These are phyloP conservation scores for Mycosphaerella arachidis DNA, from an alignment of 2,329 filamentous ascomycete genomes.

Conservation along the genomic window DNA sequence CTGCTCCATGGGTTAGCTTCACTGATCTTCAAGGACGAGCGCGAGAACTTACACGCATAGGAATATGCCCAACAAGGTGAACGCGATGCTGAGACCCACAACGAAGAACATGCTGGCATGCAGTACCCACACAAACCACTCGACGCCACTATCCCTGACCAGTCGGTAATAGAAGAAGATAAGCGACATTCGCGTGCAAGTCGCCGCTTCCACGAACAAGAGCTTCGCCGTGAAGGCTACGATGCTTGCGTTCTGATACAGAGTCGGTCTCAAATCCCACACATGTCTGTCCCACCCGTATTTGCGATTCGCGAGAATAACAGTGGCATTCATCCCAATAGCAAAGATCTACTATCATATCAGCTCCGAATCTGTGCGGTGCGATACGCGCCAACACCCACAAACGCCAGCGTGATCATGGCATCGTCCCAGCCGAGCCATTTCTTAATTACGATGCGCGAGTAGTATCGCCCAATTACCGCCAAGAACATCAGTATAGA, in stretches of 20 bases:
- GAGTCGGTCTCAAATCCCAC: conserved; percentile 36
- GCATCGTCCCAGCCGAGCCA: conserved; percentile 42
- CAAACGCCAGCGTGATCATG: not conserved
- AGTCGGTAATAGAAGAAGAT: conserved; percentile 46
- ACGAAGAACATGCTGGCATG: conserved; percentile 38
- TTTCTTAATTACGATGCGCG: conserved; percentile 38
- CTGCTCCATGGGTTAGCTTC: conserved; percentile 12
- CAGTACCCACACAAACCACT: conserved; percentile 38
- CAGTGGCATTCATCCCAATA: conserved; percentile 35
- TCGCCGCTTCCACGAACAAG: conserved; percentile 39
- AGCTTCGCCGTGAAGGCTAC: conserved; percentile 42
- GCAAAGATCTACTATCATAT: conserved; percentile 17
- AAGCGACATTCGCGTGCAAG: conserved; percentile 42
- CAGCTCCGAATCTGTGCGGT: not conserved
- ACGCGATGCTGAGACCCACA: conserved; percentile 36
- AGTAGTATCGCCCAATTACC: conserved; percentile 39
- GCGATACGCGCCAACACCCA: not conserved
- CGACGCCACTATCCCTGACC: conserved; percentile 37
- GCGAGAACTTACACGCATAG: conserved; percentile 34
- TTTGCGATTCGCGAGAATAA: conserved; percentile 39
- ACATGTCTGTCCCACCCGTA: conserved; percentile 44
- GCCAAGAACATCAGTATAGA: conserved; percentile 35
- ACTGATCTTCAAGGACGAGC: not conserved
- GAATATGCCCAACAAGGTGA: conserved; percentile 37
- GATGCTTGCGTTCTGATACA: conserved; percentile 30